A percentile compares a stretch with the other conserved stretches of the same genome.
These are phyloP conservation scores for Xylariaceae sp. DNA, from an alignment of 2,329 filamentous ascomycete species.

Conservation along the genomic window DNA sequence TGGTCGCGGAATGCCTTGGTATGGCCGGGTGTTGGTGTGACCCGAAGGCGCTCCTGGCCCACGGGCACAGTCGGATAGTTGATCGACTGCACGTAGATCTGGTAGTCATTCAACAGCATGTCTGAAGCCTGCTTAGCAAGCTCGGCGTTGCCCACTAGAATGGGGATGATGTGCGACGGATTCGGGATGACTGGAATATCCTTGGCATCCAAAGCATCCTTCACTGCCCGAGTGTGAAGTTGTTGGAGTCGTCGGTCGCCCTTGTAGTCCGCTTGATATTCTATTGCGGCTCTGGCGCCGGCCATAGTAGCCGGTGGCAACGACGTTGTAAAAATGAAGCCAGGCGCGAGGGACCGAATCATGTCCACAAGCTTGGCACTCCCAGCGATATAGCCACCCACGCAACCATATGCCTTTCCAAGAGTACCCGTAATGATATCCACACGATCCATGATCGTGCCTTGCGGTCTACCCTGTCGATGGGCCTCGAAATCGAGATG, in stretches of 20 bases:
- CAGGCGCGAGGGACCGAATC: slow-evolving; percentile 87
- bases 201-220: slow-evolving; percentile 68
- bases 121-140: slow-evolving; percentile 89
- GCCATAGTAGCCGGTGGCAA: slow-evolving; percentile 96
- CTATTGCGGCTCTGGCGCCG: slow-evolving; percentile 82
- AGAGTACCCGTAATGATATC: slow-evolving; percentile 98
- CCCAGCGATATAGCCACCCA: slow-evolving; percentile 95
- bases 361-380: slow-evolving; percentile 82
- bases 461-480: slow-evolving; percentile 63
- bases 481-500: slow-evolving; percentile 93
- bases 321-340: slow-evolving; percentile 98
- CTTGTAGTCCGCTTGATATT: slow-evolving; percentile 82
- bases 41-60: slow-evolving; percentile 92
- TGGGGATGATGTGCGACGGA: slow-evolving; percentile 90
- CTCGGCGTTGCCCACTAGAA: slow-evolving; percentile 90
- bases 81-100: slow-evolving; percentile 97
- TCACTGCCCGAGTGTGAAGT: slow-evolving; percentile 91
- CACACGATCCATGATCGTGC: slow-evolving; percentile 89
- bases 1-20: slow-evolving; percentile 77
- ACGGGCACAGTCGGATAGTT: slow-evolving; percentile 98
- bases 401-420: slow-evolving; percentile 95
- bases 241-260: slow-evolving; percentile 91
- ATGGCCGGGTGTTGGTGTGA: slow-evolving; percentile 94
- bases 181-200: slow-evolving; percentile 98
- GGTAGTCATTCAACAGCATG: slow-evolving; percentile 80